Conservation (phyloP, 352 stramenopile genomes). For the Achlya hypogyna region DNA sequence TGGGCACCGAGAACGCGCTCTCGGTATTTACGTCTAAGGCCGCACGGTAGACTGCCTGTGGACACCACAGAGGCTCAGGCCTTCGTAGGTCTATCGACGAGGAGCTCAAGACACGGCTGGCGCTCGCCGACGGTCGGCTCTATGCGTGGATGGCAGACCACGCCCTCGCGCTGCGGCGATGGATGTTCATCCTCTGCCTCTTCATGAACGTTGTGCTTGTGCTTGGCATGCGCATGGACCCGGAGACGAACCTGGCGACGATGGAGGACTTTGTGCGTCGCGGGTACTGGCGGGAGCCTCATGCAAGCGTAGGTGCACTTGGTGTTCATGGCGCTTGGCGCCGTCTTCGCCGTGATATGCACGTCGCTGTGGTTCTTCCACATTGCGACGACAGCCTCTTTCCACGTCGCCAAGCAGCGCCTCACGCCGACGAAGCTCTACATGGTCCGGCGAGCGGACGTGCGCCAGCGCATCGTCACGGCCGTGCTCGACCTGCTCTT, state of each 20-base stretch:
- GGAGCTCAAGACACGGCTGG: conserved; percentile 13
- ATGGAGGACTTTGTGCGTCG: too few species aligned
- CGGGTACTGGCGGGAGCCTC: too few species aligned
- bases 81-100: conserved; percentile 14
- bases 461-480: background rate
- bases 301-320: background rate
- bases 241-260: background rate
- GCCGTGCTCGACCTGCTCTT: conserved; percentile 10
- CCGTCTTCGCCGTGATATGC: conserved; percentile 12
- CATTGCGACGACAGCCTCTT: background rate
- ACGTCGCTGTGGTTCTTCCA: conserved; percentile 15
- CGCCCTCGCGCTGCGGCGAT: background rate
- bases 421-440: background rate
- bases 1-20: conserved; percentile 12
- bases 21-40: conserved; percentile 14
- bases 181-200: conserved; percentile 17
- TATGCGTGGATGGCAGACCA: conserved; percentile 18
- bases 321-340: background rate
- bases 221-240: conserved; percentile 5
- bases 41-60: background rate
- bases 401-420: background rate
- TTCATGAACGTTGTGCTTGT: conserved; percentile 19
- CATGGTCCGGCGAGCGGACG: background rate
- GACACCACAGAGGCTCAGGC: background rate
- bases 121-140: background rate